Percentiles rank a stretch among this genome's conserved stretches.
phyloP scores from a whole-genome alignment of 306 rosid genomes.

The Elaeagnus macrophylla region DNA sequence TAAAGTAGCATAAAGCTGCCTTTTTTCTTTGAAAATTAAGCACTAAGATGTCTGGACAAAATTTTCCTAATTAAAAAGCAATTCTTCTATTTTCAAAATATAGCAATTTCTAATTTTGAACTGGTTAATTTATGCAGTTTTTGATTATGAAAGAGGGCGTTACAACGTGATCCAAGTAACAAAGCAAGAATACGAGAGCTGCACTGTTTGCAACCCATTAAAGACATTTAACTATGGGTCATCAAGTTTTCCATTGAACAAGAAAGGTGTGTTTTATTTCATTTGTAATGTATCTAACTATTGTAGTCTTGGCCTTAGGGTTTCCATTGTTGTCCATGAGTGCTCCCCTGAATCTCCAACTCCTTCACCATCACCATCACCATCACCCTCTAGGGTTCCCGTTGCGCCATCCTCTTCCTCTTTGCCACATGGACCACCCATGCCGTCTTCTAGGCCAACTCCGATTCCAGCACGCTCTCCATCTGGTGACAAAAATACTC shows the following conservation, averaged over 20 bases:
- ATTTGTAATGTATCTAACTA: conserved; percentile 31
- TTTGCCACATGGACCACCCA: neutral
- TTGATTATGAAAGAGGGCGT: conserved; percentile 24
- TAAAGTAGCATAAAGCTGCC: too few species aligned
- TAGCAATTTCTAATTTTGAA: too few species aligned
- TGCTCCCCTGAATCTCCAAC: neutral
- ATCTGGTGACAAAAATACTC: neutral
- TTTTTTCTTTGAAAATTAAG: too few species aligned
- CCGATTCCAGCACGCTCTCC: neutral
- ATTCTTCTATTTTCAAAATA: too few species aligned
- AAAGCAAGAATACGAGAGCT: conserved; percentile 30
- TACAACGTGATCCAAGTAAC: conserved; percentile 35
- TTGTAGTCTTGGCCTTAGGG: conserved; percentile 30
- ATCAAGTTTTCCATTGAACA: conserved; percentile 13
- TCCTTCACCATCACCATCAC: conserved; percentile 5
- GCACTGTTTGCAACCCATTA: conserved; percentile 29
- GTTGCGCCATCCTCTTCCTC: neutral
- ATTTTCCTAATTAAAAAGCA: too few species aligned
- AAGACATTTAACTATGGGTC: conserved; percentile 22
- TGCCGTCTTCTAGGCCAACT: conserved; percentile 9
- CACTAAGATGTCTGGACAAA: too few species aligned
- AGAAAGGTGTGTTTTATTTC: conserved; percentile 27
- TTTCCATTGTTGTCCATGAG: conserved; percentile 22
- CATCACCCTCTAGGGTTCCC: neutral
- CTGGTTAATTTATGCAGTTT: conserved; percentile 20